Conservation (phyloP, 495 filamentous ascomycete species). For the Hypoxylon rickii region DNA sequence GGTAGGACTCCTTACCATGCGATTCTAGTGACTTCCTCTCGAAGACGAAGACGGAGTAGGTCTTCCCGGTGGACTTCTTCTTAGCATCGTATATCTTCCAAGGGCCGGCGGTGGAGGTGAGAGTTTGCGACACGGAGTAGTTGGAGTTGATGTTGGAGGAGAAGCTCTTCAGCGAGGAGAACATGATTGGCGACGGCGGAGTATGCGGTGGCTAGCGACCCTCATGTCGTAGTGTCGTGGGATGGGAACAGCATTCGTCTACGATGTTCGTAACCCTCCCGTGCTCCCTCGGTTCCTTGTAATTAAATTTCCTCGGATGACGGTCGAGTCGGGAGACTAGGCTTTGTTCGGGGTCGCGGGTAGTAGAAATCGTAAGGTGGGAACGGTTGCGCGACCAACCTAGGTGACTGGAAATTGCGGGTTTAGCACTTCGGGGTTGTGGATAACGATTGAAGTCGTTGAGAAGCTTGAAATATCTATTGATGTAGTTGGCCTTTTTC, state of each 20-base stretch:
- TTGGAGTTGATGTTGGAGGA: slow-evolving; percentile 84
- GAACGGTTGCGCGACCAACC: neutral
- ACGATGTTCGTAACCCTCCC: neutral
- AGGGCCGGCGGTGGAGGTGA: slow-evolving; percentile 76
- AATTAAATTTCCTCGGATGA: slow-evolving; percentile 9
- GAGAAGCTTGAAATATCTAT: no score
- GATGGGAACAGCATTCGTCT: slow-evolving; percentile 17
- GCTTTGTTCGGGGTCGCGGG: slow-evolving; percentile 13
- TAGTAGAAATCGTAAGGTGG: neutral
- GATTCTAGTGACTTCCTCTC: slow-evolving; percentile 83
- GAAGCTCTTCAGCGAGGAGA: slow-evolving; percentile 90
- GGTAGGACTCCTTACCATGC: slow-evolving; percentile 46
- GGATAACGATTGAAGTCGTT: no score
- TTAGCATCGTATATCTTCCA: slow-evolving; percentile 98
- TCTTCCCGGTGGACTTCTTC: slow-evolving; percentile 87
- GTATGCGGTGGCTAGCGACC: slow-evolving; percentile 25
- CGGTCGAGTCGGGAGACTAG: neutral
- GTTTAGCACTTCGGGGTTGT: no score
- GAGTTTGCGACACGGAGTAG: slow-evolving; percentile 74
- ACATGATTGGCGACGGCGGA: slow-evolving; percentile 63
- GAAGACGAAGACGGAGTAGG: slow-evolving; percentile 92
- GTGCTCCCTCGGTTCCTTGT: slow-evolving; percentile 1
- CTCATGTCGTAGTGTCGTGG: slow-evolving; percentile 33
- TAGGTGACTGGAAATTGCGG: neutral
- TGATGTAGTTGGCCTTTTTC: no score